A percentile compares a stretch with the other conserved stretches of the same genome.
Conservation (phyloP, 1,284 basidiomycete genomes). For the Leccinum pachyderme region DNA sequence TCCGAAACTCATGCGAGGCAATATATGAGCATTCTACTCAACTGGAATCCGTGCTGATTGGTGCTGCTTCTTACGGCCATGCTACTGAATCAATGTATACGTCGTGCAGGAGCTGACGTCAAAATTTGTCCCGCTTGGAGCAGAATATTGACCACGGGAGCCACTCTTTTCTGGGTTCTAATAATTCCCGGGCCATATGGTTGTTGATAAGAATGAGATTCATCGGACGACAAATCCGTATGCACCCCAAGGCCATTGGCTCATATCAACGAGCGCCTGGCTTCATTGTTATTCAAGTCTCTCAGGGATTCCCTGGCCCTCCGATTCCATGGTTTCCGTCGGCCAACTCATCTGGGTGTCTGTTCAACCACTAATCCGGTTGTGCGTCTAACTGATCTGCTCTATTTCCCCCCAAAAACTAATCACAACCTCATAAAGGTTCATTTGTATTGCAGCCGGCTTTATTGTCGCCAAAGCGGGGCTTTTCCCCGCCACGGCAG, state of each 20-base stretch:
- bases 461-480: conserved; percentile 60
- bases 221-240: conserved; percentile 6
- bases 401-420: not conserved
- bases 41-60: not conserved
- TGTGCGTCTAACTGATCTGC: conserved; percentile 39
- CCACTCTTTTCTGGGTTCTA: not conserved
- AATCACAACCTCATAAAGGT: conserved; percentile 32
- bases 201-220: not conserved
- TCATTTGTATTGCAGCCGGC: conserved; percentile 53
- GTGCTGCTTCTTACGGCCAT: not conserved
- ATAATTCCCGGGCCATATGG: conserved; percentile 1
- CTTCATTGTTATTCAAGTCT: not conserved
- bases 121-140: not conserved
- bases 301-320: not conserved
- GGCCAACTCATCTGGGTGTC: conserved; percentile 57
- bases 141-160: not conserved
- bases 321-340: conserved; percentile 26
- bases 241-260: not conserved
- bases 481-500: conserved; percentile 57
- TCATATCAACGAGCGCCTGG: not conserved
- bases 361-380: conserved; percentile 53
- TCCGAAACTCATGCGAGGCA: not conserved
- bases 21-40: not conserved
- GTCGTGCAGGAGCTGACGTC: not conserved
- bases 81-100: not conserved